These are phyloP conservation scores for Linanthus parryae DNA, from an alignment of 148 eudicot species.

Conservation along the genomic window DNA sequence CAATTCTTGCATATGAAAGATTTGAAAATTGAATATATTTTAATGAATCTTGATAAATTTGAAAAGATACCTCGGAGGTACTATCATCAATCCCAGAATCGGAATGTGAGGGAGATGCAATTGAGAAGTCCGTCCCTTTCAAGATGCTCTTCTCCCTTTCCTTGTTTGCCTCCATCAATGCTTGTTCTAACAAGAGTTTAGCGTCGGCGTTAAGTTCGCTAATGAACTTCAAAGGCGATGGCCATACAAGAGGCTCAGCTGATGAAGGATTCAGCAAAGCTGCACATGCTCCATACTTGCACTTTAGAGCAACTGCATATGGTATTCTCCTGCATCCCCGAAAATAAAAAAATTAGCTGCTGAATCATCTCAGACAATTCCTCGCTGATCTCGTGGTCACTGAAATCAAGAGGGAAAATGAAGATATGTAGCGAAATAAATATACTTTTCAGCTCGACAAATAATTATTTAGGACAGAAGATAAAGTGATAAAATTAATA, in stretches of 20 bases:
- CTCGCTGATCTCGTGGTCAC: too few relatives aligned
- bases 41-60: too few relatives aligned
- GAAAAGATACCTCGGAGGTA: conserved; percentile 67
- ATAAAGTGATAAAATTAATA: too few relatives aligned
- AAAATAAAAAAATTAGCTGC: neutral
- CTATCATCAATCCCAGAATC: conserved; percentile 56
- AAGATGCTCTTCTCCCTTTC: conserved; percentile 87
- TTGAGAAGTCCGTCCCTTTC: conserved; percentile 54
- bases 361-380: too few relatives aligned
- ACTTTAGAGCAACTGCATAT: conserved; percentile 65
- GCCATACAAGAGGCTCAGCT: conserved; percentile 98
- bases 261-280: conserved; percentile 87
- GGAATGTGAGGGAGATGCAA: conserved; percentile 66
- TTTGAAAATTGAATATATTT: too few relatives aligned
- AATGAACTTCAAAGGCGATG: conserved; percentile 92
- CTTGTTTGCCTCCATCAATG: conserved; percentile 83
- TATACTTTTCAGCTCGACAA: too few relatives aligned
- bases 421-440: too few relatives aligned
- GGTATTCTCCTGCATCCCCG: conserved; percentile 76
- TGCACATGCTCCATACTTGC: conserved; percentile 64
- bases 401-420: neutral
- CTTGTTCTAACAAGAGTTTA: conserved; percentile 68
- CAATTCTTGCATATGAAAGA: too few relatives aligned
- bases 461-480: too few relatives aligned
- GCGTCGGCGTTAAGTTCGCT: conserved; percentile 89